A percentile compares a stretch with the other conserved stretches of the same genome.
These are phyloP conservation scores for Colletotrichum higginsianum DNA, from an alignment of 2,329 filamentous ascomycete species.

Conservation along the genomic window DNA sequence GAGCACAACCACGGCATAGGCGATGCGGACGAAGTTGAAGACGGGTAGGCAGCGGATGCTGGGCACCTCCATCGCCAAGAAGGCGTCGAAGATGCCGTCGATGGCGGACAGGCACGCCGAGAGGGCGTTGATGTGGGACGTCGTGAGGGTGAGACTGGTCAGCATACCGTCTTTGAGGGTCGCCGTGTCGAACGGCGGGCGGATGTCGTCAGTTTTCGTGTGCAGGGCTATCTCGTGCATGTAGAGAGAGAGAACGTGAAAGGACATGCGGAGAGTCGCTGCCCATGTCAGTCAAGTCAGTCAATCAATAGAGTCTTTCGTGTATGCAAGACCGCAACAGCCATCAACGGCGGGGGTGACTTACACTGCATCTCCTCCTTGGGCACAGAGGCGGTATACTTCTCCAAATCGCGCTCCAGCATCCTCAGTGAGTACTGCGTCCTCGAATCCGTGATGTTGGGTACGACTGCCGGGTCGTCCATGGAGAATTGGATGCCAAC, in stretches of 20 bases:
- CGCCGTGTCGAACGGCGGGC: constrained; percentile 62
- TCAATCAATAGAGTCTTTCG: neutral
- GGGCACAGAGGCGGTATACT: constrained; percentile 70
- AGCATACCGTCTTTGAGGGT: constrained; percentile 60
- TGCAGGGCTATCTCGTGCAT: constrained; percentile 84
- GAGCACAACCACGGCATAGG: constrained; percentile 79
- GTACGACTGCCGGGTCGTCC: constrained; percentile 71
- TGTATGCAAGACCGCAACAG: too few species aligned
- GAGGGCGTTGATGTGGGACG: constrained; percentile 76
- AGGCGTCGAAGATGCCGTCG: constrained; percentile 76
- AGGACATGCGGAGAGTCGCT: constrained; percentile 76
- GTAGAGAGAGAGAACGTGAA: constrained; percentile 78
- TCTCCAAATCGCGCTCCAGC: constrained; percentile 75
- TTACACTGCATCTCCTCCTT: constrained; percentile 69
- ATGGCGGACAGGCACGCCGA: constrained; percentile 77
- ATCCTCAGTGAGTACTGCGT: constrained; percentile 75
- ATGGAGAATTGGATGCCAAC: constrained; percentile 76
- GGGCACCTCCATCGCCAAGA: constrained; percentile 72
- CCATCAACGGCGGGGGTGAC: constrained; percentile 48
- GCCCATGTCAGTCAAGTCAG: constrained; percentile 41
- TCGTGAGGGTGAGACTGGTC: constrained; percentile 59
- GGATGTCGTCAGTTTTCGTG: constrained; percentile 70
- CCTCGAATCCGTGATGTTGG: constrained; percentile 73
- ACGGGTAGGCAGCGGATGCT: constrained; percentile 77
- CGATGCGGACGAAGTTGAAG: constrained; percentile 79